phyloP scores from a whole-genome alignment of 2,329 filamentous ascomycete genomes.

The Pseudonectria buxi region DNA sequence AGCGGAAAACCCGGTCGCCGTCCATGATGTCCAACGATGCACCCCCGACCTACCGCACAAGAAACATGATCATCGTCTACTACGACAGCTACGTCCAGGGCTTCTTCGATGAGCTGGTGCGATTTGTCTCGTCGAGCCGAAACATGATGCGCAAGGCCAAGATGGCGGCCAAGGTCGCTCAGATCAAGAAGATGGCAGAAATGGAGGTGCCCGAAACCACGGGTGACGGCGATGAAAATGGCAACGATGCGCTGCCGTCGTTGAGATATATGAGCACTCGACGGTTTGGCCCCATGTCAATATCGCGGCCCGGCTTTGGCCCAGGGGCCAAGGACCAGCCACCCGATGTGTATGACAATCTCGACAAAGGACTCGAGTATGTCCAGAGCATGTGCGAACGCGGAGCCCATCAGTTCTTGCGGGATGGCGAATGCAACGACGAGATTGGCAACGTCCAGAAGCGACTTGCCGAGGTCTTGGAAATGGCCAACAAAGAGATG shows the following conservation, averaged over 20 bases:
- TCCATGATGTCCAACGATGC: slow-evolving; percentile 46
- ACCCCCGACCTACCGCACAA: slow-evolving; percentile 56
- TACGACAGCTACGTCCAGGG: slow-evolving; percentile 85
- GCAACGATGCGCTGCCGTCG: slow-evolving; percentile 30
- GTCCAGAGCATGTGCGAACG: slow-evolving; percentile 78
- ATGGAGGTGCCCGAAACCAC: slow-evolving; percentile 49
- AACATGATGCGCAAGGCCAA: slow-evolving; percentile 84
- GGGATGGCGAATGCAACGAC: slow-evolving; percentile 74
- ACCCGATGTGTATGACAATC: slow-evolving; percentile 57
- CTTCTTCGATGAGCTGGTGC: slow-evolving; percentile 75
- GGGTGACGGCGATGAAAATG: slow-evolving; percentile 29
- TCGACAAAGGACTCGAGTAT: slow-evolving; percentile 72
- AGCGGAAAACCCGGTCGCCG: slow-evolving; percentile 44
- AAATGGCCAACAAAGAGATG: slow-evolving; percentile 53
- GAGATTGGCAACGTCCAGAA: slow-evolving; percentile 66
- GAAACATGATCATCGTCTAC: slow-evolving; percentile 78
- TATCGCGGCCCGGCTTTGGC: slow-evolving; percentile 20
- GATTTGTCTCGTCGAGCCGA: slow-evolving; percentile 70
- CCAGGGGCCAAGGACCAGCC: slow-evolving; percentile 16
- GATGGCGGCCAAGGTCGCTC: slow-evolving; percentile 69
- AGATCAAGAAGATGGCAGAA: slow-evolving; percentile 54
- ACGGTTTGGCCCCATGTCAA: slow-evolving; percentile 25
- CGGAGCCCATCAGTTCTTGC: slow-evolving; percentile 82
- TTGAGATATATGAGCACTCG: slow-evolving; percentile 34
- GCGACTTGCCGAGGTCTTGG: slow-evolving; percentile 57